phyloP scores from a whole-genome alignment of 208 protist genomes.

The Trypanosoma avium region DNA sequence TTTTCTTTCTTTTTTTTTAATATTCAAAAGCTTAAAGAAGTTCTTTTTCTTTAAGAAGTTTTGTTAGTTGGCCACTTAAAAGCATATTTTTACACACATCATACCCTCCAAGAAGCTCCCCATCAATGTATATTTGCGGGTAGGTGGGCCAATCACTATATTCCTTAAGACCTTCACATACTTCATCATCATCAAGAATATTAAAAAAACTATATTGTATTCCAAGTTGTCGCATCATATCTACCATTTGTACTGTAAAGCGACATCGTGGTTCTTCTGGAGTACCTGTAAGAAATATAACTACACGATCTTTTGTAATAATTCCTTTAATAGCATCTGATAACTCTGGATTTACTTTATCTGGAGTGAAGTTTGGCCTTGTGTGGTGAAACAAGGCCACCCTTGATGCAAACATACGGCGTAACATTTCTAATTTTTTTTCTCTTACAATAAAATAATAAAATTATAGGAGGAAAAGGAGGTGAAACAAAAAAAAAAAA shows the following conservation, averaged over 20 bases:
- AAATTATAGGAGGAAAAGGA: not conserved
- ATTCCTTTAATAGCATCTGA: conserved; percentile 64
- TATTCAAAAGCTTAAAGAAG: conserved; percentile 40
- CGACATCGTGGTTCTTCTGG: conserved; percentile 84
- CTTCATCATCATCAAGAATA: conserved; percentile 87
- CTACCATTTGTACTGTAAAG: conserved; percentile 85
- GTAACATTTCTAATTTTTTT: conserved; percentile 24
- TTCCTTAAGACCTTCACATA: conserved; percentile 87
- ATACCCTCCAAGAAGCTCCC: conserved; percentile 89
- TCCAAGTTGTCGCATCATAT: conserved; percentile 72
- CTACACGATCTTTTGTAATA: conserved; percentile 70
- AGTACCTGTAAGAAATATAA: conserved; percentile 91
- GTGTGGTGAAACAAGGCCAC: conserved; percentile 27
- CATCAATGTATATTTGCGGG: conserved; percentile 92
- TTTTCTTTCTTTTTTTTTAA: not conserved
- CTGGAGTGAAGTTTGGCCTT: conserved; percentile 27
- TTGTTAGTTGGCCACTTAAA: conserved; percentile 65
- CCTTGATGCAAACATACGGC: conserved; percentile 22
- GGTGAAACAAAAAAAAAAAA: conserved; percentile 16
- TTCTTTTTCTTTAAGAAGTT: conserved; percentile 76
- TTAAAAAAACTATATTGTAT: conserved; percentile 88
- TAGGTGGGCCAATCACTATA: conserved; percentile 94
- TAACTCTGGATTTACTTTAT: conserved; percentile 53
- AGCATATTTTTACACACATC: conserved; percentile 89
- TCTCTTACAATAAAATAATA: not conserved